Conservation (phyloP, 805 yeast species). For the Myxozyma lipomycoides region DNA sequence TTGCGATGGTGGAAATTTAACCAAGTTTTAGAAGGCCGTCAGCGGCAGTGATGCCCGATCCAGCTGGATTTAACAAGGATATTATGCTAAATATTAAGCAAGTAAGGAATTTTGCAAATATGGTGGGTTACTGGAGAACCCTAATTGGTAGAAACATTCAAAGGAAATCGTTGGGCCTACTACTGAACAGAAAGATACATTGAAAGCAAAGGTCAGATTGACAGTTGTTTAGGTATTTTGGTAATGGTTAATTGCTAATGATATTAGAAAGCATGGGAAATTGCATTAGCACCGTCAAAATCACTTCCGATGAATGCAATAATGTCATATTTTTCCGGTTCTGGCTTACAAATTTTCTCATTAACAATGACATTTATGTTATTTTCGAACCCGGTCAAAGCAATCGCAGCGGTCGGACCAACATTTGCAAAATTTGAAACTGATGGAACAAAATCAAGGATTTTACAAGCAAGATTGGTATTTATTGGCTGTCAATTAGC, state of each 20-base stretch:
- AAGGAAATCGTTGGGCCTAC: conserved; percentile 19
- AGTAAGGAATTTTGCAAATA: conserved; percentile 5
- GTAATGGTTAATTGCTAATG: background rate
- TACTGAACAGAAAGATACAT: conserved; percentile 21
- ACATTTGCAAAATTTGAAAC: conserved; percentile 46
- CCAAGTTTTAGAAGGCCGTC: background rate
- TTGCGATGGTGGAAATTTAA: background rate
- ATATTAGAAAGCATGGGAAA: conserved; percentile 71
- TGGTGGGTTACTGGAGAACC: too few species aligned
- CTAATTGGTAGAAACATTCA: conserved; percentile 13
- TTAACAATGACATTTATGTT: conserved; percentile 85
- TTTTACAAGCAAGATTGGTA: conserved; percentile 44
- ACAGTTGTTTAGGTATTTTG: background rate
- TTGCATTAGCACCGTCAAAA: conserved; percentile 79
- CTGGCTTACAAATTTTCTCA: conserved; percentile 82
- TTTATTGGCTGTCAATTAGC: conserved; percentile 49
- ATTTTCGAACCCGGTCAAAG: conserved; percentile 70
- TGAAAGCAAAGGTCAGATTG: conserved; percentile 25
- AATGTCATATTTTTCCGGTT: conserved; percentile 92
- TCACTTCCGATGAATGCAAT: conserved; percentile 82
- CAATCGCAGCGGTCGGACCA: conserved; percentile 54
- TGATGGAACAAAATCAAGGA: conserved; percentile 33
- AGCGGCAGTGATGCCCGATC: conserved; percentile 4
- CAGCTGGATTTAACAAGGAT: conserved; percentile 21
- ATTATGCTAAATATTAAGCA: conserved; percentile 15